A percentile compares a stretch with the other conserved stretches of the same genome.
phyloP scores from a whole-genome alignment of 148 eudicot genomes.

The Pharnaceum exiguum region DNA sequence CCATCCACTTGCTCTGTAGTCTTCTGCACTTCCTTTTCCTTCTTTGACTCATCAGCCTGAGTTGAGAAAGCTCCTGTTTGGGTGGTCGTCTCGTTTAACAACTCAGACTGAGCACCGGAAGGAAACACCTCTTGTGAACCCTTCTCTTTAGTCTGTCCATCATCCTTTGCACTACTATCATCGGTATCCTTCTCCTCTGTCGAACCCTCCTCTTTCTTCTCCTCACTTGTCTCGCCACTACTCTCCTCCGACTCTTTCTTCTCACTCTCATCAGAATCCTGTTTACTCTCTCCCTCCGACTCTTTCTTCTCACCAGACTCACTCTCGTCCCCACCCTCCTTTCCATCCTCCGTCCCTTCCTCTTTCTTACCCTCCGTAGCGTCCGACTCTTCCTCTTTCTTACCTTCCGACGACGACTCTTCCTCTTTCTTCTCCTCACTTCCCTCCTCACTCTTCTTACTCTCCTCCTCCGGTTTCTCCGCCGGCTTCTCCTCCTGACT shows the following conservation, averaged over 20 bases:
- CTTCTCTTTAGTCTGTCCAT: constrained; percentile 21
- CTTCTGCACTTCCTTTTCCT: constrained; percentile 55
- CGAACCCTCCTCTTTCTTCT: constrained; percentile 29
- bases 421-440: constrained; percentile 31
- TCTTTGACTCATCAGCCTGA: constrained; percentile 76
- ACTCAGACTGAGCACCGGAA: constrained; percentile 80
- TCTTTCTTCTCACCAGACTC: constrained; percentile 36
- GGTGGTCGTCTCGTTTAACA: constrained; percentile 64
- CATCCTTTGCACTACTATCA: constrained; percentile 39
- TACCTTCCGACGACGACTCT: constrained; percentile 15
- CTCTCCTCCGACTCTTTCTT: constrained; percentile 29
- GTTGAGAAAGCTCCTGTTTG: constrained; percentile 68
- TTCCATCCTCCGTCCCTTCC: constrained; percentile 34
- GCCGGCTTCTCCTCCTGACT: constrained; percentile 37
- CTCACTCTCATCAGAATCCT: constrained; percentile 29
- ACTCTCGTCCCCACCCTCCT: constrained; percentile 23
- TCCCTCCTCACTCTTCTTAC: constrained; percentile 20
- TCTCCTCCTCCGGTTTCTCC: no score
- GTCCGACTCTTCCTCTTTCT: constrained; percentile 31
- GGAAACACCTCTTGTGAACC: constrained; percentile 46
- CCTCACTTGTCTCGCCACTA: constrained; percentile 2
- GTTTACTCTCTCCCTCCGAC: constrained; percentile 21
- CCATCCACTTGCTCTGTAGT: constrained; percentile 36
- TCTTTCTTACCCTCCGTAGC: constrained; percentile 42
- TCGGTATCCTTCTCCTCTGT: constrained; percentile 40